Conservation (phyloP, 139 green algal species). For the Ettlia oleoabundans region DNA sequence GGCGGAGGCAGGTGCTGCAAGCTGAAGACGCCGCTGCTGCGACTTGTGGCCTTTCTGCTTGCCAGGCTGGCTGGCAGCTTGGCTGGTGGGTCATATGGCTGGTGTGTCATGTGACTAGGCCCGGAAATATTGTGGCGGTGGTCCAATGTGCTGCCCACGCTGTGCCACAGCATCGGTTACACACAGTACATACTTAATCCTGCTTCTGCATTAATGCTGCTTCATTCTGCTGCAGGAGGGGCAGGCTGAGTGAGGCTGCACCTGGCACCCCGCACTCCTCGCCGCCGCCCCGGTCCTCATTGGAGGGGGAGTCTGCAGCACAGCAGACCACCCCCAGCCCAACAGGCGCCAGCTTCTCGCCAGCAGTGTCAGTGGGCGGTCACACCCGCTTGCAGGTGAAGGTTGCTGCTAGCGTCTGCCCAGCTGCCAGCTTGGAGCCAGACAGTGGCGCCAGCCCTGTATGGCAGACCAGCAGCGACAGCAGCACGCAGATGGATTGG, state of each 20-base stretch:
- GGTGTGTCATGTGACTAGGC: too few relatives aligned
- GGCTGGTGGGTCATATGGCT: too few relatives aligned
- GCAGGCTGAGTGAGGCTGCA: background rate
- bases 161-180: background rate
- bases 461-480: background rate
- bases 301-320: background rate
- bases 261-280: background rate
- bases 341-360: background rate
- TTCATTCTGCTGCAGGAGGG: background rate
- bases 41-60: too few relatives aligned
- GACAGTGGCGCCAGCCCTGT: background rate
- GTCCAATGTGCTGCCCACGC: background rate
- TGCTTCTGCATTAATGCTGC: background rate
- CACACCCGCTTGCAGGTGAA: background rate
- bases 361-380: background rate
- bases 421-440: too few relatives aligned
- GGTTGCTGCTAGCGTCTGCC: background rate
- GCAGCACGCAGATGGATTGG: slow-evolving; percentile 24
- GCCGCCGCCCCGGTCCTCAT: background rate
- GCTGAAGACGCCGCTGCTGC: too few relatives aligned
- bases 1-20: background rate
- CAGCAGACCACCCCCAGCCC: slow-evolving; percentile 1
- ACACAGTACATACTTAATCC: too few relatives aligned
- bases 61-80: too few relatives aligned
- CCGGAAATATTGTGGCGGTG: too few relatives aligned